Evolutionary conservation across 208 protist species (phyloP).

Genomic region (Trypanosoma congolense): DNA sequence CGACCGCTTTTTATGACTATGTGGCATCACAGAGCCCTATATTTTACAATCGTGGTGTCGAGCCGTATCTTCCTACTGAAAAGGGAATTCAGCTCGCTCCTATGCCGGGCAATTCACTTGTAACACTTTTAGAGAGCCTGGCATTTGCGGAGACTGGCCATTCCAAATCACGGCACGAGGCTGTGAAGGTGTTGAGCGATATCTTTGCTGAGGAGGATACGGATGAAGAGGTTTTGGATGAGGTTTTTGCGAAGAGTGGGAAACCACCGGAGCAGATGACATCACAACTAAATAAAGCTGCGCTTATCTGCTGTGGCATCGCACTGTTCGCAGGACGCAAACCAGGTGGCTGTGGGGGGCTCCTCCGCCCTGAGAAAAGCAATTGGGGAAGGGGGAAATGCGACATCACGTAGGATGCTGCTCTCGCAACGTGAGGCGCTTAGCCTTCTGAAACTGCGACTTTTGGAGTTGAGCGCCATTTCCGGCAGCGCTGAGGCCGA

Average conservation of each 20-base stretch:
- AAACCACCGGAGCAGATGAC: conserved; percentile 4
- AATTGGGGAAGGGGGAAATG: neutral
- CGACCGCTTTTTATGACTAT: conserved; percentile 33
- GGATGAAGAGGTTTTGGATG: conserved; percentile 7
- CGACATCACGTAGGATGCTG: conserved; percentile 6
- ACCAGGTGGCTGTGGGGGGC: neutral
- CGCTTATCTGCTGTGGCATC: conserved; percentile 15
- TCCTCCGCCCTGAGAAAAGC: neutral
- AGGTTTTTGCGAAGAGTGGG: conserved; percentile 16
- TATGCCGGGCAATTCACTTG: conserved; percentile 21
- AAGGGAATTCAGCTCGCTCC: conserved; percentile 10
- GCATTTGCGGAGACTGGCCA: conserved; percentile 52
- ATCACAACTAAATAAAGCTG: neutral
- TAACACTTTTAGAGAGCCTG: conserved; percentile 45
- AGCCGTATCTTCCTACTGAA: conserved; percentile 17
- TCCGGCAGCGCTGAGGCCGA: conserved; percentile 28
- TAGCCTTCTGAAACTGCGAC: conserved; percentile 33
- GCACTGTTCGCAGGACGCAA: neutral
- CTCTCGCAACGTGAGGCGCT: conserved; percentile 45
- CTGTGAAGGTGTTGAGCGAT: conserved; percentile 32
- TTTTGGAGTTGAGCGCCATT: conserved; percentile 30
- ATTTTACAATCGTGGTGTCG: conserved; percentile 19
- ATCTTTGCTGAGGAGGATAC: conserved; percentile 27
- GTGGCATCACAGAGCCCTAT: conserved; percentile 43
- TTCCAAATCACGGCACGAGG: conserved; percentile 5